Percentiles rank a stretch among this genome's conserved stretches.
phyloP scores from a whole-genome alignment of 441 rosid species.

The Bruguiera hainesii region DNA sequence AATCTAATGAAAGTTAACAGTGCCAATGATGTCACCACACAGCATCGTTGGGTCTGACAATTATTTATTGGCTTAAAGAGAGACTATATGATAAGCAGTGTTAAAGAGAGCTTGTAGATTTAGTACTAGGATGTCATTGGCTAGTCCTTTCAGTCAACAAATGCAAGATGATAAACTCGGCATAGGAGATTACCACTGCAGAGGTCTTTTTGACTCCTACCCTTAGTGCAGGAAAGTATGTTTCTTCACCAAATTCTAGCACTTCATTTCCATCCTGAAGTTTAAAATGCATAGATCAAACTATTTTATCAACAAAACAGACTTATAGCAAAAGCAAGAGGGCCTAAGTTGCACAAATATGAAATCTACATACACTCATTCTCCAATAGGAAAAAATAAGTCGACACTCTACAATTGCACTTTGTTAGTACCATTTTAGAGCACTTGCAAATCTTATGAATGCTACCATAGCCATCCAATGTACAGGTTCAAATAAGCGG shows the following conservation, averaged over 20 bases:
- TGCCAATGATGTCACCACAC: conserved; percentile 5
- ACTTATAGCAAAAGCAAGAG: conserved; percentile 8
- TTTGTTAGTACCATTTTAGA: too few species aligned
- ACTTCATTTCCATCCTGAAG: conserved; percentile 61
- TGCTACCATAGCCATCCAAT: too few species aligned
- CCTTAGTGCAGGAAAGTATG: conserved; percentile 73
- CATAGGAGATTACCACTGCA: conserved; percentile 59
- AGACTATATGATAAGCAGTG: background rate
- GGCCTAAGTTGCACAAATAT: background rate
- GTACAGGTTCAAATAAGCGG: too few species aligned
- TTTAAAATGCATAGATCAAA: conserved; percentile 10
- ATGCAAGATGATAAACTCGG: conserved; percentile 6
- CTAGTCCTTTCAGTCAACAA: conserved; percentile 5
- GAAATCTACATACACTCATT: background rate
- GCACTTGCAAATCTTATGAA: too few species aligned
- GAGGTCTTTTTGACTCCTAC: conserved; percentile 64
- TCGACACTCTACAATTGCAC: too few species aligned
- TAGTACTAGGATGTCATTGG: background rate
- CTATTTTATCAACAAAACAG: conserved; percentile 1
- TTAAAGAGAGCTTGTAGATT: background rate
- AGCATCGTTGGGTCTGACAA: background rate
- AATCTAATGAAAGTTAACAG: background rate
- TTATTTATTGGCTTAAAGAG: too few species aligned
- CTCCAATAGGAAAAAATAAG: background rate
- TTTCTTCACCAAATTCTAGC: conserved; percentile 79